Evolutionary conservation across 2,329 filamentous ascomycete species (phyloP), one percentile per base, ranked within the genome.

Genomic region (Pseudogymnoascus sp.): DNA sequence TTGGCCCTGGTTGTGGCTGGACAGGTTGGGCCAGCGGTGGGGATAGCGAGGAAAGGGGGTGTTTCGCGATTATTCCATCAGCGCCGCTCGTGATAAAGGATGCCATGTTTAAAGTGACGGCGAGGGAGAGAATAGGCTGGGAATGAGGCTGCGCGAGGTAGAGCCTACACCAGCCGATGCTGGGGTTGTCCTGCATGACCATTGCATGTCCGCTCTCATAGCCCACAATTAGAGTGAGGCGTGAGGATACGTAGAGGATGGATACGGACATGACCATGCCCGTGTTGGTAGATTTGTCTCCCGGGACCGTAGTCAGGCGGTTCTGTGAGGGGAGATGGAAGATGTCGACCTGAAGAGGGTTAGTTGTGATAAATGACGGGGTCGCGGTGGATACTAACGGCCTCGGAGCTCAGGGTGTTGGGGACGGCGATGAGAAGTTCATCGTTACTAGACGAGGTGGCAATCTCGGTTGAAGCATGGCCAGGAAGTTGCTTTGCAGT

Each of bases 231-330:
- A 96, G 78, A 4, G 86, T 83, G 1, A 93, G 76, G 16, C 74
- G 73, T 13, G 73, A 75, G 1, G 73, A 40, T 4, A 78, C 74
- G 65, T 82, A 77, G 64, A 89, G 80, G 2, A 93, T 74, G 7
- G 81, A 77, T 16, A 97, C 76, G 4, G 90, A 86, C 95, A 97
- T 97, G 40, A 91, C 86, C 93, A 97, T 97, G 63, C 90, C 91
- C 71, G 82, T 80, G 68, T 82, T 81, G 67, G 71, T 65, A 16
- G 68, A 50, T 76, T 76, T 24, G 75, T 65, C 74, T 33, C 80
- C 72, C 50, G 78, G 78, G 65, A 86, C 74, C 0, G 81, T 82
- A 68, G 88, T 85, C 16, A 86, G 78, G n/a, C 93, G 83, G 29
- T 76, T 79, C 70, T 93, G 88, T 1, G 84, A 85, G 0, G 95